Base-by-base conservation (phyloP, 179 eudicot species). In the Heliamphora ciliata region DNA sequence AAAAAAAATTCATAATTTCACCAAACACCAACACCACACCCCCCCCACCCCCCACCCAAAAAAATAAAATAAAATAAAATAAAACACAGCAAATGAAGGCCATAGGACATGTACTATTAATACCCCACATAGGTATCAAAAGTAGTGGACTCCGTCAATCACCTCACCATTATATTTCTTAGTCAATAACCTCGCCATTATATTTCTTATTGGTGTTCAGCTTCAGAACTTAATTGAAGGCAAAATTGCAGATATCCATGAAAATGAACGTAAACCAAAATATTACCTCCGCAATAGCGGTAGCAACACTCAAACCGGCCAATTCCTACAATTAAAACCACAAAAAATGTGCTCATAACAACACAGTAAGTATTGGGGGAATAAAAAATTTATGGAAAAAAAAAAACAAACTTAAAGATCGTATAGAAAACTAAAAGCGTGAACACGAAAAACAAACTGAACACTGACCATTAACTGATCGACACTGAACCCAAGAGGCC, bases 271-370 rank as follows among this genome's bases (percentile, higher is more conserved):
- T 47, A 83, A 31, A 78, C 46, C 24, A n/a, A 21, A 47, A 40
- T 3, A 68, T 82, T 77, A 94, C 99, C 99, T 96, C 97, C 7
- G 94, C 94, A 54, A 96, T 91, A 50, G 99, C 92, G 56, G 91
- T 85, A 56, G 99, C 99, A 78, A 94, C 98, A 79, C 99, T 96
- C 84, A 96, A 84, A 68, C 99, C 99, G 81, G 99, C 99, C 92
- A 96, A 85, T 84, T 96, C 99, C 99, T 94, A 51, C 81, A 85
- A 69, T 78, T 52, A 66, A 7, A 77, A 50, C 11, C n/a, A 55
- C 58, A 44, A 17, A 4, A 60, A 64, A 52, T 63, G 55, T 13
- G 52, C 6, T 13, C 56, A 46, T 10, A 40, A 58, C 24, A 59
- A 59, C 59, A 58, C 79, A 76, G 48, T 15, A 21, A 40, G 55